Evolutionary conservation across 2,329 filamentous ascomycete genomes (phyloP).

Genomic region (Diaporthe velutina): DNA sequence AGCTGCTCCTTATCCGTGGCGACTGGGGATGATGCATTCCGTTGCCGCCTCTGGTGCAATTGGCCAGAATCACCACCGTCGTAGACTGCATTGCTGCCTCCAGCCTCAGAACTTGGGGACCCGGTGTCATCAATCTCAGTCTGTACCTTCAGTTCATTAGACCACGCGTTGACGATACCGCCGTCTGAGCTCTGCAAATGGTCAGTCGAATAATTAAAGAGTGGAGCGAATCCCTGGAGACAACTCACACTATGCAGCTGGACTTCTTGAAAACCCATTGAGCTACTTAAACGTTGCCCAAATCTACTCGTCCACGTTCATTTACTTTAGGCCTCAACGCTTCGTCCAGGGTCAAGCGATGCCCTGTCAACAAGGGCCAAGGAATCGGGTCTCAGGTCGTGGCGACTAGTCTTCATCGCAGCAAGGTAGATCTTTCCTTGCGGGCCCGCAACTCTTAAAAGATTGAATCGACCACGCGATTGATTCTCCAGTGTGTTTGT

Average conservation of each 20-base stretch:
- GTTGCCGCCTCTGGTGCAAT: background rate
- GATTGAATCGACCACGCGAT: background rate
- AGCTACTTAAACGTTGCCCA: background rate
- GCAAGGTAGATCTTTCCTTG: background rate
- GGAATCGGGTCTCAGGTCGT: background rate
- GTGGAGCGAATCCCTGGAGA: background rate
- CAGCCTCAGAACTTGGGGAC: background rate
- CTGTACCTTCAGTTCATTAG: background rate
- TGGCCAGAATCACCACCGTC: constrained; percentile 1
- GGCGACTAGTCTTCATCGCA: background rate
- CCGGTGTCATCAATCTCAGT: background rate
- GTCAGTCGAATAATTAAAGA: background rate
- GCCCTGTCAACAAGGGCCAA: background rate
- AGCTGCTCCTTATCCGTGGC: background rate
- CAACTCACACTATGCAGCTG: background rate
- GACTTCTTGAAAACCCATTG: background rate
- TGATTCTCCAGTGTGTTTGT: no score
- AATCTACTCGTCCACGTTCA: constrained; percentile 2
- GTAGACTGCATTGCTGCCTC: background rate
- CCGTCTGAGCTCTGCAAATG: background rate
- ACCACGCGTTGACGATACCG: background rate
- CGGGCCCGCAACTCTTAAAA: background rate
- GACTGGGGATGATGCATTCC: background rate
- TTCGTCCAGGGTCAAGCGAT: background rate
- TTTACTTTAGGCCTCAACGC: background rate